Base-by-base conservation (phyloP, 495 filamentous ascomycete genomes). In the Platismatia glauca region DNA sequence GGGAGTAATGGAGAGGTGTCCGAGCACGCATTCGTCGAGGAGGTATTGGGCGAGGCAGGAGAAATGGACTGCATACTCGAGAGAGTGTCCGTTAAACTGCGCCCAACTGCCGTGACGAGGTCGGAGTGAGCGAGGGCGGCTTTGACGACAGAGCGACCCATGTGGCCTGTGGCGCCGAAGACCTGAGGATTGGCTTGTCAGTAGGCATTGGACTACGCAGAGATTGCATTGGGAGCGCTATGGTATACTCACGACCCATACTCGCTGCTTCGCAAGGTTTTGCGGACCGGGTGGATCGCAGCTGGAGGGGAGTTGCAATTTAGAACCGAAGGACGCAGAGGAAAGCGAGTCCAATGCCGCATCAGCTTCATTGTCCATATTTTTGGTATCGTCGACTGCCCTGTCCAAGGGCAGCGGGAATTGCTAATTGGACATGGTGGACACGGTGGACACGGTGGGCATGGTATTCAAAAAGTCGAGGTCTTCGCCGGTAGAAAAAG, bases 131-230 rank as follows among this genome's bases (percentile, higher is more conserved):
- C 77, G n/a, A 97, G 79, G 24, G 86, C 88, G 38, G 82, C 84
- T 65, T 90, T 90, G 53, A 90, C 89, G 29, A 98, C 83, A 15
- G 88, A 93, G 57, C 91, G 89, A 65, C 94, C 94, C 79, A 97
- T 95, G 69, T 98, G 94, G 58, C 94, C 94, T 7, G 91, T 97
- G 48, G 90, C 91, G 50, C 94, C 94, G 73, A 97, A 98, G 65
- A 98, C 80, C 87, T 91, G 43, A 24, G 9, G 8, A 24, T 46
- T 24, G 7, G 43, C n/a, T 22, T 22, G 5, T 46, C 4, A 46
- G n/a, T 46, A 46, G 43, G 9, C n/a, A n/a, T 46, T 12, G n/a
- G 43, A 46, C 7, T 22, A 46, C 2, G 20, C 7, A 44, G 20
- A 22, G 20, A 44, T 22, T 0, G 41, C 4, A 20, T 41, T 18